phyloP scores from a whole-genome alignment of 148 eudicot genomes.

The Rhododendron molle region DNA sequence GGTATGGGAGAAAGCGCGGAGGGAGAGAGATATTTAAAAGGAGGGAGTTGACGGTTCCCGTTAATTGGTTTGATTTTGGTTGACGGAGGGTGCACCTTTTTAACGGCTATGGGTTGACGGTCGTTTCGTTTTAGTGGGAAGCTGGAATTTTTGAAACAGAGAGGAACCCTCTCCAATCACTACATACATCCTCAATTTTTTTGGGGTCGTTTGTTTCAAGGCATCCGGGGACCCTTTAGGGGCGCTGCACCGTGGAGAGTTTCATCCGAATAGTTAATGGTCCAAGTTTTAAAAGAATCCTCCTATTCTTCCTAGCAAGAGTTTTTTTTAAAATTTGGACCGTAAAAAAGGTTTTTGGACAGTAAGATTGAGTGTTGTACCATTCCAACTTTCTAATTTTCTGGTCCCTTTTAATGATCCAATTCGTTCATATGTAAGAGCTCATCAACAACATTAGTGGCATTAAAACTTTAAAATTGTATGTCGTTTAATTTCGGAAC shows the following conservation, averaged over 20 bases:
- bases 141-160: background rate
- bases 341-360: too few species aligned
- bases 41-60: background rate
- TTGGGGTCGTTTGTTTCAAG: too few species aligned
- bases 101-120: background rate
- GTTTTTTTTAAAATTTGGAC: too few species aligned
- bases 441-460: background rate
- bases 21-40: background rate
- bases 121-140: constrained; percentile 3
- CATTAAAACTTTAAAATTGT: background rate
- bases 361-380: too few species aligned
- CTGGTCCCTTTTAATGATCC: background rate
- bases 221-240: too few species aligned
- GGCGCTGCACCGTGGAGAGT: too few species aligned
- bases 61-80: background rate
- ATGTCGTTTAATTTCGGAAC: background rate
- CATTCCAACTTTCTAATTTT: too few species aligned
- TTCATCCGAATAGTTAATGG: too few species aligned
- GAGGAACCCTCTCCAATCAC: too few species aligned
- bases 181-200: too few species aligned
- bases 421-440: background rate
- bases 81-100: background rate
- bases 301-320: too few species aligned
- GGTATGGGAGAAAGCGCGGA: background rate
- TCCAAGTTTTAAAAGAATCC: too few species aligned